Evolutionary conservation across 2,329 filamentous ascomycete genomes (phyloP), one percentile per base, ranked within the genome.

Genomic region (Corinectria fuckeliana): DNA sequence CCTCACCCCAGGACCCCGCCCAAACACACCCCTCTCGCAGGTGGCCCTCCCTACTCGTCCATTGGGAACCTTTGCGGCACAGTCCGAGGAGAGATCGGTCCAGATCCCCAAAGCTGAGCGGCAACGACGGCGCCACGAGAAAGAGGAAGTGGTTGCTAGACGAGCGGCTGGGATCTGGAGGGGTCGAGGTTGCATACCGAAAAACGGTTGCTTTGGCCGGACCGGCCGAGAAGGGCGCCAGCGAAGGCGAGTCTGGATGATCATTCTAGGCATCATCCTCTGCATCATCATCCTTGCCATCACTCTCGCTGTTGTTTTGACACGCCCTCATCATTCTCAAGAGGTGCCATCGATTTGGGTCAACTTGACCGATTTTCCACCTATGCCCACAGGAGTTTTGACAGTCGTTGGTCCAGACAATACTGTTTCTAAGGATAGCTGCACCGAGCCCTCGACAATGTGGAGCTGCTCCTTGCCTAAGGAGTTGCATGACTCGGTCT

Each of bases 401-500:
- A 96, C 92, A 0, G 84, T 97, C 14, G 85, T 91, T 14, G 90
- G 89, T 5, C 87, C 92, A 0, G 85, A 91, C 66, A 87, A 90
- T 49, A 83, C 84, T 0, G 77, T 83, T 2, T 78, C 85, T n/a
- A 83, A 86, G 53, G 85, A 85, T 20, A 86, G 85, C 6, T 98
- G 93, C 67, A 87, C 93, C 4, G 79, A 82, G 7, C 90, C 90
- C 1, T 81, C 86, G 9, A 91, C 90, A 0, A 75, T 95, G 54
- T 98, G 93, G 93, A 96, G 90, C 72, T 98, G 93, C 74, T 85
- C 88, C 10, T 76, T 96, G 14, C 92, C 93, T 2, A 92, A 92
- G 72, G 91, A 93, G 66, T 78, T 91, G 60, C 91, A 93, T 41
- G 76, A 82, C 3, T 81, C 83, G 1, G 85, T 89, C 41, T 78